phyloP scores from a whole-genome alignment of 805 yeast genomes.

The Yarrowia deformans region DNA sequence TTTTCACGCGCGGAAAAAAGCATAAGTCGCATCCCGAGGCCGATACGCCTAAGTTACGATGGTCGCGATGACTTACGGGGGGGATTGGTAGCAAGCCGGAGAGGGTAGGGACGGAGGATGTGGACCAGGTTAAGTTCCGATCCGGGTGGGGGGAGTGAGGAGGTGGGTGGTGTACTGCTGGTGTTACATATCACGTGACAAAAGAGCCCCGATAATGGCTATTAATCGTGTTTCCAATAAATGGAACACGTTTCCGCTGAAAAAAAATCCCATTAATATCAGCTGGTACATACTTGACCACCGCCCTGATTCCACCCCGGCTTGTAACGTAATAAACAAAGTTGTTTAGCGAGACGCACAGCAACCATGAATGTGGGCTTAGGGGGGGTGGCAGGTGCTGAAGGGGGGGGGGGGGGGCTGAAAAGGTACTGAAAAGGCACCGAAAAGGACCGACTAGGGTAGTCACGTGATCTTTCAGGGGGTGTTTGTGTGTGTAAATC shows the following conservation, averaged over 20 bases:
- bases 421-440: not conserved
- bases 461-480: not conserved
- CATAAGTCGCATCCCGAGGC: not conserved
- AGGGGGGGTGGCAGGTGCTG: too few species aligned
- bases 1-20: not conserved
- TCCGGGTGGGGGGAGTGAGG: not conserved
- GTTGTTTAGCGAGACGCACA: slow-evolving; percentile 12
- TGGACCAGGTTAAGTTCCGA: not conserved
- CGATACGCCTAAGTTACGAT: slow-evolving; percentile 11
- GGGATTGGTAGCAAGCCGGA: not conserved
- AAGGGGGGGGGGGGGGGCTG: too few species aligned
- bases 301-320: not conserved
- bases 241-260: too few species aligned
- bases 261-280: too few species aligned
- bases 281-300: too few species aligned
- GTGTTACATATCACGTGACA: too few species aligned
- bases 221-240: too few species aligned
- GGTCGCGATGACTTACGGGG: slow-evolving; percentile 5
- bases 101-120: too few species aligned
- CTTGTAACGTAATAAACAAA: slow-evolving; percentile 4
- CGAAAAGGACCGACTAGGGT: not conserved
- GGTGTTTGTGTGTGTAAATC: too few species aligned
- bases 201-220: too few species aligned
- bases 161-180: too few species aligned
- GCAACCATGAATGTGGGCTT: too few species aligned